A percentile compares a stretch with the other conserved stretches of the same genome.
These are phyloP conservation scores for Melocanna baccifera DNA, from an alignment of 176 grass and related monocot species.

Conservation along the genomic window DNA sequence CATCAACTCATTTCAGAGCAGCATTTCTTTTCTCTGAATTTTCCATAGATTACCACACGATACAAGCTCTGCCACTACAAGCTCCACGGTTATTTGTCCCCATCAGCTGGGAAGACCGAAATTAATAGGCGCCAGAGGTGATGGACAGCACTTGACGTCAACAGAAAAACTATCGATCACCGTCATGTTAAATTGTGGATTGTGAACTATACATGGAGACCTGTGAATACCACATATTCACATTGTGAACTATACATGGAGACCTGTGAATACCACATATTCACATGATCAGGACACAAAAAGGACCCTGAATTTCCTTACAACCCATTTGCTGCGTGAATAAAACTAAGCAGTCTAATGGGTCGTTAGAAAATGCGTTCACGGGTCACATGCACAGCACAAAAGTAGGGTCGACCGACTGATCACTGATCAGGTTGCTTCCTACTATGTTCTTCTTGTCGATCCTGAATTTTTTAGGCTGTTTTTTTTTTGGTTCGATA, in stretches of 20 bases:
- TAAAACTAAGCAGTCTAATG: background rate
- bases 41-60: background rate
- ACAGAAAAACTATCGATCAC: background rate
- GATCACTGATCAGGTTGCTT: background rate
- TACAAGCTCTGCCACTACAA: background rate
- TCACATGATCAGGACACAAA: background rate
- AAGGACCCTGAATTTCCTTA: background rate
- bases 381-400: background rate
- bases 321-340: background rate
- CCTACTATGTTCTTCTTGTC: background rate
- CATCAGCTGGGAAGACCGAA: constrained; percentile 1
- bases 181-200: background rate
- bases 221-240: background rate
- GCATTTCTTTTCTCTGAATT: background rate
- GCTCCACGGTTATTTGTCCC: background rate
- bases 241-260: background rate
- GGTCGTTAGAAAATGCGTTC: background rate
- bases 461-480: background rate
- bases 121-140: background rate
- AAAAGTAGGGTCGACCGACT: background rate
- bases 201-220: background rate
- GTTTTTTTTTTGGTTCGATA: background rate
- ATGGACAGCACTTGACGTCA: background rate
- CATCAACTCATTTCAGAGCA: background rate
- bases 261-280: background rate